Base-by-base conservation (phyloP, 208 protist genomes). In the Wallacemonas sp. region DNA sequence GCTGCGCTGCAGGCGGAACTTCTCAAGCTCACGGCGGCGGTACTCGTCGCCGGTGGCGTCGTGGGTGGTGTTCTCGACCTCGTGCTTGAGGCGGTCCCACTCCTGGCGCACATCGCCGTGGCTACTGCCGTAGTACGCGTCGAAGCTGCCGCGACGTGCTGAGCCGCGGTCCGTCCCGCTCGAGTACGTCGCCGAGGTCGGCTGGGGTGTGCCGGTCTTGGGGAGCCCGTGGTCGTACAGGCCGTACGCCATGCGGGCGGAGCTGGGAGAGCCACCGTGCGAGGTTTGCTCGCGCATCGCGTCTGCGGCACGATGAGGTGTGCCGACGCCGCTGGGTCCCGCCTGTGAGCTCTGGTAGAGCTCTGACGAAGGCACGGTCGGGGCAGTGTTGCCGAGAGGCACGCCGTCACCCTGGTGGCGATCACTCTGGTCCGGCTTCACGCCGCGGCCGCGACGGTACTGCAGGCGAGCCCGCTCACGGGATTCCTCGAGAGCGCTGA, bases 1-100 rank as follows among this genome's bases (percentile, higher is more conserved):
- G 32, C 50, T 57, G 15, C 72, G 81, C 45, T 81, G 58, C 27
- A 70, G 48, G 10, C 86, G 82, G 53, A 70, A 95, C 37, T 76
- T 59, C 63, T 89, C 74, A 17, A 95, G 72, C 67, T 95, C 77
- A 62, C 87, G 70, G 32, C 64, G 33, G 32, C 89, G 70, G 63
- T 93, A 95, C 44, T 83, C 82, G 55, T 95, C 83, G 13, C 84
- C 86, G 30, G 84, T 92, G 12, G 76, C 63, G 50, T 74, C 66
- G 30, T 89, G 55, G 24, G 66, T 69, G 19, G 73, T 84, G 15
- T 58, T 42, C 67, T 94, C 81, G 45, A 91, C 76, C 61, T 91
- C 82, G 15, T 63, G 37, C 68, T 91, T 91, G 29, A 90, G 71
- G 3, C 74, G 42, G 17, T 66, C 53, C 83, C 87, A 93, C 38